These are phyloP conservation scores for Neoboletus subvelutipes DNA, from an alignment of 768 basidiomycete species.

Conservation along the genomic window DNA sequence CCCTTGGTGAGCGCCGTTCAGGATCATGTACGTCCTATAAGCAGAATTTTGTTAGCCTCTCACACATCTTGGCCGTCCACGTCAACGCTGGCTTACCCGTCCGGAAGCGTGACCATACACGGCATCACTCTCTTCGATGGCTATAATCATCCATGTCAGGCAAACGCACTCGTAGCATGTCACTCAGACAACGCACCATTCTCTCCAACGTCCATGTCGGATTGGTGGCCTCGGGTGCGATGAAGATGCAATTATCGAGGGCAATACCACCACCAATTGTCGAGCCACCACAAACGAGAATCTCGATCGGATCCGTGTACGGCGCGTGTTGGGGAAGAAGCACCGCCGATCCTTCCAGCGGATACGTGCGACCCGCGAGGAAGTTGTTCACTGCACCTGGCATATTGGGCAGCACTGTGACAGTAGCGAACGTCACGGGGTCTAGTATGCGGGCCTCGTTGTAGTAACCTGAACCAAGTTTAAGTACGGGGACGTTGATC, in stretches of 20 bases:
- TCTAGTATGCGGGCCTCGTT: constrained; percentile 80
- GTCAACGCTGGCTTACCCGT: constrained; percentile 20
- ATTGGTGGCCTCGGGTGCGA: constrained; percentile 60
- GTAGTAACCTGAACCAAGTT: constrained; percentile 55
- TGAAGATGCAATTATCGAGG: constrained; percentile 71
- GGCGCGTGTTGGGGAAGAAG: constrained; percentile 70
- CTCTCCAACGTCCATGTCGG: constrained; percentile 72
- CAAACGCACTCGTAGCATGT: not conserved
- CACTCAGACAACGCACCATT: constrained; percentile 53
- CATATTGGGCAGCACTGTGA: constrained; percentile 62
- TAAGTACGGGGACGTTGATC: too few relatives aligned
- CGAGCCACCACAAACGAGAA: constrained; percentile 78
- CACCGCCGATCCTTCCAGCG: constrained; percentile 69
- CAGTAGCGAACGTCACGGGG: constrained; percentile 61
- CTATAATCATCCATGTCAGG: constrained; percentile 32
- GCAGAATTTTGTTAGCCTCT: not conserved
- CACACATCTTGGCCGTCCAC: fast-evolving
- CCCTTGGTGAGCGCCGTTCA: constrained; percentile 72
- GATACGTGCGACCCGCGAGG: constrained; percentile 75
- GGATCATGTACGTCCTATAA: constrained; percentile 72
- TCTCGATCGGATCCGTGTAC: constrained; percentile 67
- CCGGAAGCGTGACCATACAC: constrained; percentile 67
- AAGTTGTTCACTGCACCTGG: constrained; percentile 73
- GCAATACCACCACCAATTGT: constrained; percentile 49
- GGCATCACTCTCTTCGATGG: constrained; percentile 78